phyloP scores from a whole-genome alignment of 768 basidiomycete species.

The Lactarius sp. region DNA sequence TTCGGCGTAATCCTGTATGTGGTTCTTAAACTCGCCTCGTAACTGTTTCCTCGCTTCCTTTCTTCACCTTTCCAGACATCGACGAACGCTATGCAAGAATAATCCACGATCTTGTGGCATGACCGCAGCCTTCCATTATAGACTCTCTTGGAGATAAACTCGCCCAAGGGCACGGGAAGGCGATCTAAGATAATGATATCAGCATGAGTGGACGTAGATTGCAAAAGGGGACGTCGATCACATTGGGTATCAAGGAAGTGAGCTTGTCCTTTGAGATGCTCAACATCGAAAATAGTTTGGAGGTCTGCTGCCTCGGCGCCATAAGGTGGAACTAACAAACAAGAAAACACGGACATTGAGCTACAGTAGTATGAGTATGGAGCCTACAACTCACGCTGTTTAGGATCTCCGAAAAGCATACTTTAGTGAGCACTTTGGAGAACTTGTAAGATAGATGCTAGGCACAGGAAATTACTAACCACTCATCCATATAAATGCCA shows the following conservation, averaged over 20 bases:
- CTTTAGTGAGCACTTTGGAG: constrained; percentile 35
- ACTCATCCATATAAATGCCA: not conserved
- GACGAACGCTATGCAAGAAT: constrained; percentile 42
- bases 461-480: not conserved
- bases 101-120: constrained; percentile 33
- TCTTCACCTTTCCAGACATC: constrained; percentile 40
- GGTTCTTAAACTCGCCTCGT: not conserved
- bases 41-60: constrained; percentile 30
- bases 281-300: constrained; percentile 46
- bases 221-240: constrained; percentile 20
- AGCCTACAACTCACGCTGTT: constrained; percentile 39
- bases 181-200: constrained; percentile 38
- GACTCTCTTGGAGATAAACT: constrained; percentile 45
- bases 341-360: not conserved
- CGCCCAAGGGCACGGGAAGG: constrained; percentile 45
- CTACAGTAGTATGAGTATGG: not conserved
- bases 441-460: constrained; percentile 45
- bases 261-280: constrained; percentile 33
- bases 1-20: not conserved
- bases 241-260: constrained; percentile 49
- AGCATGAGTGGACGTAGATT: not conserved
- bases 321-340: constrained; percentile 45
- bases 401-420: constrained; percentile 53
- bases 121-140: constrained; percentile 41
- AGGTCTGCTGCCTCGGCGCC: constrained; percentile 40